Evolutionary conservation across 768 basidiomycete genomes (phyloP), one percentile per base, ranked within the genome.

Genomic region (Piloderma croceum): DNA sequence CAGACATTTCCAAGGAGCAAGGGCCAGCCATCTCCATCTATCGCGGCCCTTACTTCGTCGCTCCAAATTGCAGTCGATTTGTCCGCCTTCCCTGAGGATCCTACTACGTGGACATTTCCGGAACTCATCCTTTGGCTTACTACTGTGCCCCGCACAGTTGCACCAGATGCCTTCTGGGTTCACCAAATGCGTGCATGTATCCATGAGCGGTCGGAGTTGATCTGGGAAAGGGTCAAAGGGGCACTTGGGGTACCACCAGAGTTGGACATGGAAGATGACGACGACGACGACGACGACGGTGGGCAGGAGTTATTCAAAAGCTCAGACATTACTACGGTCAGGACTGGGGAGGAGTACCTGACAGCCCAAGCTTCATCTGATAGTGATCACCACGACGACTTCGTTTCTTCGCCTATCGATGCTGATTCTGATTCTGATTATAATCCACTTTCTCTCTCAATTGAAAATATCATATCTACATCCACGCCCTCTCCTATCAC

Each of bases 221-320:
- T 93, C 41, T 96, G 91, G 91, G 90, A 93, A 59, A 76, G 90
- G 42, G 67, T 93, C 53, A 92, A 91, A 52, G 83, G 79, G 22
- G 90, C 87, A 0, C 67, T 96, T 2, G 91, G 91, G 4, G 82
- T 91, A 4, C 90, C 91, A 7, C 83, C 82, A 0, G 90, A 93
- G 52, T 68, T 93, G 17, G 83, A 89, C 48, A 61, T 79, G 23
- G 81, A 84, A 33, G 73, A 70, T 20, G 52, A 59, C 15, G 53
- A 50, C 4, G 44, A 47, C 27, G 53, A 44, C 24, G 47, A 53
- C 24, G 58, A 45, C 45, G 56, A 62, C 36, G 63, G n/a, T n/a
- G n/a, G n/a, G n/a, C n/a, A n/a, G n/a, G n/a, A n/a, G n/a, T n/a
- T n/a, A n/a, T n/a, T n/a, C n/a, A n/a, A n/a, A n/a, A n/a, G n/a